Evolutionary conservation across 805 yeast genomes (phyloP).

Genomic region (Yarrowia alimentaria): DNA sequence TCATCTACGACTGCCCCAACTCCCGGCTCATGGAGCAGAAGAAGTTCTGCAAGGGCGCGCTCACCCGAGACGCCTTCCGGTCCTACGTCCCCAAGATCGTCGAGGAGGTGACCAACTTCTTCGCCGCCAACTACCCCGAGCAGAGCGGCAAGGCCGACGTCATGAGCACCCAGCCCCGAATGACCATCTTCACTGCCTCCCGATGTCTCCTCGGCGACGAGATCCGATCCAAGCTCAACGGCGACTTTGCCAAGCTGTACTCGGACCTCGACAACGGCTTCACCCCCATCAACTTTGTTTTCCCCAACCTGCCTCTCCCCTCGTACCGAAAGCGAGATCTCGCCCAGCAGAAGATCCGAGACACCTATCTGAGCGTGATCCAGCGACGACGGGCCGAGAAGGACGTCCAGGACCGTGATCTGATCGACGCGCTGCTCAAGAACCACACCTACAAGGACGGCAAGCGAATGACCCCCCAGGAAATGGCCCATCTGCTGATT

Average conservation of each 20-base stretch:
- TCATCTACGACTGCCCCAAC: conserved; percentile 95
- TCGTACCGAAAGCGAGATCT: conserved; percentile 78
- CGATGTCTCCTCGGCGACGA: conserved; percentile 89
- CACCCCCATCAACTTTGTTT: conserved; percentile 92
- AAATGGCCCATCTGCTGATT: conserved; percentile 87
- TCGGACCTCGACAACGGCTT: conserved; percentile 95
- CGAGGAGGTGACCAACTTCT: conserved; percentile 66
- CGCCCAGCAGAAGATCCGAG: conserved; percentile 80
- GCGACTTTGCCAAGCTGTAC: conserved; percentile 79
- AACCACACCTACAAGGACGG: conserved; percentile 90
- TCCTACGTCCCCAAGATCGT: conserved; percentile 83
- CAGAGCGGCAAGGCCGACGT: conserved; percentile 45
- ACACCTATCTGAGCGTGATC: conserved; percentile 78
- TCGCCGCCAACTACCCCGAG: conserved; percentile 40
- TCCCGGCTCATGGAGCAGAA: conserved; percentile 95
- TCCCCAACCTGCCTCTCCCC: conserved; percentile 89
- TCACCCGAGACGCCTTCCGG: conserved; percentile 80
- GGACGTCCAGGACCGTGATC: conserved; percentile 80
- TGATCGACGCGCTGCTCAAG: conserved; percentile 83
- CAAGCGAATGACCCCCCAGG: conserved; percentile 87
- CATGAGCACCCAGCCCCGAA: conserved; percentile 84
- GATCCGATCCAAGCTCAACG: conserved; percentile 77
- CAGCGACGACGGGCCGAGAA: conserved; percentile 67
- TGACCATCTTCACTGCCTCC: conserved; percentile 95
- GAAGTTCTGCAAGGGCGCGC: conserved; percentile 88